Percentiles rank a stretch among this genome's conserved stretches.
Evolutionary conservation across 495 filamentous ascomycete genomes (phyloP).

Genomic region (Cercophora newfieldiana): DNA sequence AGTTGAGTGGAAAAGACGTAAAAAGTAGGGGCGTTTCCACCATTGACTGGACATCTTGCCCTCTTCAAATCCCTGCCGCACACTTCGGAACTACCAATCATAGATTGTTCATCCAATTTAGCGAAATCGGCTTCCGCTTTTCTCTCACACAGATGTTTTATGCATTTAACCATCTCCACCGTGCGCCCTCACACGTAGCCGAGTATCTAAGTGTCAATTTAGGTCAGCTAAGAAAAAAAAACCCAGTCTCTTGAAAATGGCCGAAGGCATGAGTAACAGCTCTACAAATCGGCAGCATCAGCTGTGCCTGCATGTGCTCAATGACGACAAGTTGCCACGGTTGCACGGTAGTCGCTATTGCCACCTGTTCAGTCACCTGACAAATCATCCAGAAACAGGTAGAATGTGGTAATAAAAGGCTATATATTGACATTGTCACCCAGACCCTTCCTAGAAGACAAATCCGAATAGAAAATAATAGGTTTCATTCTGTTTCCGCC

Average conservation of each 20-base stretch:
- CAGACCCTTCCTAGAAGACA: slow-evolving; percentile 7
- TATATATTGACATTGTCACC: slow-evolving; percentile 10
- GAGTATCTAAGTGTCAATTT: not conserved
- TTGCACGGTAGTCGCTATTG: slow-evolving; percentile 4
- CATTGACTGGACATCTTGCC: too few species aligned
- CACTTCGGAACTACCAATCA: too few species aligned
- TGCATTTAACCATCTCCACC: slow-evolving; percentile 10
- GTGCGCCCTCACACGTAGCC: slow-evolving; percentile 10
- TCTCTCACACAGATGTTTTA: not conserved
- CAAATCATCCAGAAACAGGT: slow-evolving; percentile 8
- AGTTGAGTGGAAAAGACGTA: too few species aligned
- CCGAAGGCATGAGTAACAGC: not conserved
- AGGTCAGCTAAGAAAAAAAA: slow-evolving; percentile 6
- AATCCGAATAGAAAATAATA: slow-evolving; percentile 9
- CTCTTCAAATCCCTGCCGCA: too few species aligned
- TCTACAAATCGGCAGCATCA: slow-evolving; percentile 7
- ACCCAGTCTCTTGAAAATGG: not conserved
- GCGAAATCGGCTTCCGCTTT: slow-evolving; percentile 10
- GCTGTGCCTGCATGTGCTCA: not conserved
- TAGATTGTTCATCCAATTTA: too few species aligned
- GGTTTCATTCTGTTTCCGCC: not conserved
- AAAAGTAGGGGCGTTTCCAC: too few species aligned
- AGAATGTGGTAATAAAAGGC: slow-evolving; percentile 1
- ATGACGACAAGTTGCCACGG: not conserved
- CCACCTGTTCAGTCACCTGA: slow-evolving; percentile 1